These are phyloP conservation scores for Primulina eburnea DNA, from an alignment of 257 asterid genomes.

Conservation along the genomic window DNA sequence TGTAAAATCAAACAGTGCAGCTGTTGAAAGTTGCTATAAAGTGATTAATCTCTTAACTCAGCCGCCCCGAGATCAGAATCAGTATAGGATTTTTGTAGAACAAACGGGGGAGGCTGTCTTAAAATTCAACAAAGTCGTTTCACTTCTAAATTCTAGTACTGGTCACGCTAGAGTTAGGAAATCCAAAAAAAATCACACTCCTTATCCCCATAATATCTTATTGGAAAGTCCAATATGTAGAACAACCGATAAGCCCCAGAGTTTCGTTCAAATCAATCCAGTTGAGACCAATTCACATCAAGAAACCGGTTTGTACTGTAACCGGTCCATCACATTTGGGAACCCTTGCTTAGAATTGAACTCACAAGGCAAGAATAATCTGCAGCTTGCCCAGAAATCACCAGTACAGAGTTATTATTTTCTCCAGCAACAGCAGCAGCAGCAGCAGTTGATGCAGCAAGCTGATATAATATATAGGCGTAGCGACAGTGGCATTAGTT, in stretches of 20 bases:
- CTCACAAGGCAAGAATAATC: slow-evolving; percentile 42
- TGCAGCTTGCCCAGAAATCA: slow-evolving; percentile 42
- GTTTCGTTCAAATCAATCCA: slow-evolving; percentile 37
- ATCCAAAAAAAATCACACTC: slow-evolving; percentile 38
- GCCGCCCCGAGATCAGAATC: slow-evolving; percentile 45
- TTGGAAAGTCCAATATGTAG: slow-evolving; percentile 47
- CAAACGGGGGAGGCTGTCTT: slow-evolving; percentile 74
- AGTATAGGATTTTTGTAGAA: slow-evolving; percentile 38
- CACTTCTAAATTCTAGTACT: slow-evolving; percentile 51
- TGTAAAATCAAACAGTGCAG: slow-evolving; percentile 67
- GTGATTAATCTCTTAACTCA: slow-evolving; percentile 58
- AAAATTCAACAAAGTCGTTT: slow-evolving; percentile 66
- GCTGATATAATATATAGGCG: slow-evolving; percentile 50
- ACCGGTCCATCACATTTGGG: slow-evolving; percentile 45
- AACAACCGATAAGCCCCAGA: slow-evolving; percentile 38
- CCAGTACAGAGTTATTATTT: slow-evolving; percentile 37
- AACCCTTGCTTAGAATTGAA: slow-evolving; percentile 50
- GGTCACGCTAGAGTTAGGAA: slow-evolving; percentile 93
- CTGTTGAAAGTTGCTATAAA: slow-evolving; percentile 80
- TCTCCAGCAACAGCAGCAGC: slow-evolving; percentile 58
- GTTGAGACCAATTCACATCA: slow-evolving; percentile 19
- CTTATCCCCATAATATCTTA: slow-evolving; percentile 54
- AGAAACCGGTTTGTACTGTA: slow-evolving; percentile 40
- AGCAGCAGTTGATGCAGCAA: slow-evolving; percentile 63
- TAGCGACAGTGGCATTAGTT: slow-evolving; percentile 68